A percentile compares a stretch with the other conserved stretches of the same genome.
Evolutionary conservation across 2,329 filamentous ascomycete genomes (phyloP).

Genomic region (Penicillium vulpinum): DNA sequence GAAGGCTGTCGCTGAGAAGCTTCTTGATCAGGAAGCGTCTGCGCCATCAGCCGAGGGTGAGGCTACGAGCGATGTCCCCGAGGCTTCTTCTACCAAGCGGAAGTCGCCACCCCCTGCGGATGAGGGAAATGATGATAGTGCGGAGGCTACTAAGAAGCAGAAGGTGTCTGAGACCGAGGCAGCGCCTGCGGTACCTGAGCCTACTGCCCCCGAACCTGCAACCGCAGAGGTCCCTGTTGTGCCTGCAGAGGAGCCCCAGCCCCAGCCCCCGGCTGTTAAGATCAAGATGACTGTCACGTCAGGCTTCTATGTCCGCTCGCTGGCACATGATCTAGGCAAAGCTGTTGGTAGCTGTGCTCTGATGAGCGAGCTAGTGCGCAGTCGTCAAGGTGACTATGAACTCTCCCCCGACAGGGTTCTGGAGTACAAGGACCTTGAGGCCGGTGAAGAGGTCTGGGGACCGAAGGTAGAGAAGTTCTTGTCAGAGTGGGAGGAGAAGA

Average conservation of each 20-base stretch:
- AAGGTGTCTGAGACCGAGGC: conserved; percentile 33
- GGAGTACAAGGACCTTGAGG: conserved; percentile 72
- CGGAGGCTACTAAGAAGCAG: conserved; percentile 31
- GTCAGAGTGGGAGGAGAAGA: conserved; percentile 51
- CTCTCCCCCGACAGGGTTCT: conserved; percentile 70
- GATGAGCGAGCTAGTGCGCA: conserved; percentile 82
- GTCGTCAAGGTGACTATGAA: conserved; percentile 77
- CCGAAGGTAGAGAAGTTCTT: conserved; percentile 67
- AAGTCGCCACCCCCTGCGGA: conserved; percentile 36
- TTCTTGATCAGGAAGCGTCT: conserved; percentile 46
- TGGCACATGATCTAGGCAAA: conserved; percentile 86
- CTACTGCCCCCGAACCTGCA: conserved; percentile 15
- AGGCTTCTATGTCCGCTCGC: conserved; percentile 92
- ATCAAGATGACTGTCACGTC: conserved; percentile 91
- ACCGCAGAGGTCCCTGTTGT: conserved; percentile 13
- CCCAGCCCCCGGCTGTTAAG: conserved; percentile 67
- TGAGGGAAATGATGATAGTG: conserved; percentile 19
- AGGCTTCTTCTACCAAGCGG: conserved; percentile 32
- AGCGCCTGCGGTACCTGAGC: conserved; percentile 11
- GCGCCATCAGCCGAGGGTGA: conserved; percentile 31
- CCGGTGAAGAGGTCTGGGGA: conserved; percentile 79
- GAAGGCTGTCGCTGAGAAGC: conserved; percentile 72
- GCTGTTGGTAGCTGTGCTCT: conserved; percentile 78
- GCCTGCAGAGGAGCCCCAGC: conserved; percentile 18
- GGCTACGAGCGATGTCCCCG: conserved; percentile 20